Base-by-base conservation (phyloP, 2,329 filamentous ascomycete genomes). In the Apiospora arundinis region DNA sequence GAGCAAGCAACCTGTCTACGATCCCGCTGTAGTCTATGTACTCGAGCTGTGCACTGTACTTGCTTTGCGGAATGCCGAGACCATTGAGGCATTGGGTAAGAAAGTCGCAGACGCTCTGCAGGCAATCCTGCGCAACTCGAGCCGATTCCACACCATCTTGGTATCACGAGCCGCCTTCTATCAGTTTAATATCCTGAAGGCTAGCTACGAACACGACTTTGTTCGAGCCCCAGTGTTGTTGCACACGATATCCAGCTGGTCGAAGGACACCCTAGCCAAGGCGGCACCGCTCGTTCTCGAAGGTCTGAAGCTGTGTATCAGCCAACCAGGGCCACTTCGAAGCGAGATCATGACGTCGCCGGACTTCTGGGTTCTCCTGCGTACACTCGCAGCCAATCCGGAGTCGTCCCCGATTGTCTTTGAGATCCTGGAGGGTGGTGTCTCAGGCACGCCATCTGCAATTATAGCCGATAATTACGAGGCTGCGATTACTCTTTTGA, bases 391-490 rank as follows among this genome's bases (percentile, higher is more conserved):
- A 66, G 85, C 87, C 32, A 89, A 92, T 73, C 83, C 90, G 3
- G 91, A 93, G 69, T 92, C 92, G 37, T 93, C 94, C 1, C 87
- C 91, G 0, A 87, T 92, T 21, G 95, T 97, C 0, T 98, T 98
- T 80, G 90, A 92, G 70, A 93, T 98, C n/a, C 86, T 98, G 0
- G 92, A 96, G 78, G 91, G 89, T 70, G 91, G 95, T 37, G 90
- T 94, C 2, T 89, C 88, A 16, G 92, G 92, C 18, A 87, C 90
- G n/a, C 92, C 92, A 23, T 91, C 93, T 18, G 93, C 95, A 7
- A 93, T 99, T 68, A 95, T 95, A 72, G 94, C 95, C 32, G 96
- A 98, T 79, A 99, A 99, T 76, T 99, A 98, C 77, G 95, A 98
- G 79, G 92, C 94, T 28, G 93, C 93, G 4, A 92, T 99, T 70